Conservation (phyloP, 2,329 filamentous ascomycete genomes). For the Shiraia sp. region DNA sequence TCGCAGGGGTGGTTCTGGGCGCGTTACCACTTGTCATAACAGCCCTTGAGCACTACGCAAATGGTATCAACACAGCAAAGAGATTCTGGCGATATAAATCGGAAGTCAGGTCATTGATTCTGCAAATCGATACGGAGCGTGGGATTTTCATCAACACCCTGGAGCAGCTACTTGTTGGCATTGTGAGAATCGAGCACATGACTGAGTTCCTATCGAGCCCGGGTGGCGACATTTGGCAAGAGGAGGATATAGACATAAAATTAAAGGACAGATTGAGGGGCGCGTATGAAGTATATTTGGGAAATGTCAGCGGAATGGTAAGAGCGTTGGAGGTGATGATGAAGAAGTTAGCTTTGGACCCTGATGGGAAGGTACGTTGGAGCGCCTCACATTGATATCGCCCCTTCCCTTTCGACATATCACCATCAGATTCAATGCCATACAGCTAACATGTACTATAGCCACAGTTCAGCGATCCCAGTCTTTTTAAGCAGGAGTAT, state of each 20-base stretch:
- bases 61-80: constrained; percentile 30
- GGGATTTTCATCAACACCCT: constrained; percentile 34
- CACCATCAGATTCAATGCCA: no score
- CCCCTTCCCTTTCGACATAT: background rate
- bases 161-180: constrained; percentile 23
- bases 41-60: constrained; percentile 33
- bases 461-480: constrained; percentile 23
- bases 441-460: constrained; percentile 6
- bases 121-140: constrained; percentile 25
- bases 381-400: no score
- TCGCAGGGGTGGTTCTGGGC: constrained; percentile 33
- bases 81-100: constrained; percentile 22
- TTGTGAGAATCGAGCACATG: constrained; percentile 22
- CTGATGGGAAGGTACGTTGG: constrained; percentile 19
- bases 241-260: constrained; percentile 7
- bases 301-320: constrained; percentile 18
- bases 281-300: constrained; percentile 16
- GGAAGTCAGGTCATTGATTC: constrained; percentile 22
- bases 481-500: constrained; percentile 31
- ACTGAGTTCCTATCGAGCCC: constrained; percentile 15
- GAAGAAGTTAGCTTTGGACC: constrained; percentile 20
- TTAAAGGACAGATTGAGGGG: constrained; percentile 13
- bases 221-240: constrained; percentile 16
- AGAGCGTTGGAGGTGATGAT: constrained; percentile 16
- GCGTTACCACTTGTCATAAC: constrained; percentile 35